phyloP scores from a whole-genome alignment of 1,284 basidiomycete genomes.

The Papiliotrema flavescens region DNA sequence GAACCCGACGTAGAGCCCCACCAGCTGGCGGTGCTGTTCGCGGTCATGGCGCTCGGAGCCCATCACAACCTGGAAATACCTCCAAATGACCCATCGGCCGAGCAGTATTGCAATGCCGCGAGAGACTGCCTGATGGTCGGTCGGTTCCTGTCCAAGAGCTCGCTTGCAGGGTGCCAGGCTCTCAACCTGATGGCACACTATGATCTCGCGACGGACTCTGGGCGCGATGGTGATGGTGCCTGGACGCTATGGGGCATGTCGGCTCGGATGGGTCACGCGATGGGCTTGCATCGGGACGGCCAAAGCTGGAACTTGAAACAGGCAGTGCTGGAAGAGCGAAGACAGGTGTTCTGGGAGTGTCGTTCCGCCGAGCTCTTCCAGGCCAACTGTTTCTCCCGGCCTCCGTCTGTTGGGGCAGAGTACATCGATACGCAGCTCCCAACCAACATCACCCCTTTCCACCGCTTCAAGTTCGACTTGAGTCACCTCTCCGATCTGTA shows the following conservation, averaged over 20 bases:
- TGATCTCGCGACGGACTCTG: slow-evolving; percentile 7
- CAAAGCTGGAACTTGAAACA: not conserved
- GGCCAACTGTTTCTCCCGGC: slow-evolving; percentile 29
- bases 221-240: slow-evolving; percentile 5
- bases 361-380: slow-evolving; percentile 26
- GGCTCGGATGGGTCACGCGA: slow-evolving; percentile 7
- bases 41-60: slow-evolving; percentile 38
- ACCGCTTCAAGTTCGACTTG: slow-evolving; percentile 20
- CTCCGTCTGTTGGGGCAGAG: slow-evolving; percentile 12
- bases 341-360: slow-evolving; percentile 23
- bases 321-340: slow-evolving; percentile 1
- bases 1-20: slow-evolving; percentile 15
- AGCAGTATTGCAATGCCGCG: slow-evolving; percentile 30
- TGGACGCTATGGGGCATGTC: slow-evolving; percentile 30
- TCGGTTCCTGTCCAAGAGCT: slow-evolving; percentile 36
- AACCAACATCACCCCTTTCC: not conserved
- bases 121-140: slow-evolving; percentile 32
- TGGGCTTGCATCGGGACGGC: slow-evolving; percentile 1
- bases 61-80: slow-evolving; percentile 39
- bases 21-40: slow-evolving; percentile 34
- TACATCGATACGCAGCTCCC: slow-evolving; percentile 14
- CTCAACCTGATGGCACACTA: slow-evolving; percentile 27
- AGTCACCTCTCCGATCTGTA: slow-evolving; percentile 13
- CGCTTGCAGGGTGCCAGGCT: slow-evolving; percentile 36
- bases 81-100: slow-evolving; percentile 30